phyloP scores from a whole-genome alignment of 805 yeast genomes.

The Hanseniaspora meyeri region DNA sequence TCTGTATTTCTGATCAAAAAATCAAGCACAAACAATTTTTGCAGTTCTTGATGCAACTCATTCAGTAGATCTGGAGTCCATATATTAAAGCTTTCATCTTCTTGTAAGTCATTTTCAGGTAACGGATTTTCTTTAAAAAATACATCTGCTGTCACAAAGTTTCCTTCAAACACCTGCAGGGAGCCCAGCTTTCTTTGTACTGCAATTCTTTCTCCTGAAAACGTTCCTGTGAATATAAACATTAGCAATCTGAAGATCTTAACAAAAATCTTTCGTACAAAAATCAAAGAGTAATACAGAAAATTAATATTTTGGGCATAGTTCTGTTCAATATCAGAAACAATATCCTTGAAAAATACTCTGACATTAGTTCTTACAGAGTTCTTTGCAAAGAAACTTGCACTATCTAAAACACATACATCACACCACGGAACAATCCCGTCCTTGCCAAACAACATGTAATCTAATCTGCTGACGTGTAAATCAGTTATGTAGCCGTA shows the following conservation, averaged over 20 bases:
- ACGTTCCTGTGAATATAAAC: not conserved
- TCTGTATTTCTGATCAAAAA: slow-evolving; percentile 67
- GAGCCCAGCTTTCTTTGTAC: slow-evolving; percentile 44
- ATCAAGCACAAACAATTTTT: slow-evolving; percentile 57
- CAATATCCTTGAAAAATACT: not conserved
- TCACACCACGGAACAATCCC: slow-evolving; percentile 12
- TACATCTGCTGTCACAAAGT: slow-evolving; percentile 47
- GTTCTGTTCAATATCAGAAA: not conserved
- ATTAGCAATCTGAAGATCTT: not conserved
- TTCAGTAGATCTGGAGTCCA: slow-evolving; percentile 25
- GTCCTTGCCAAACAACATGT: not conserved
- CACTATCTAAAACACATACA: slow-evolving; percentile 13
- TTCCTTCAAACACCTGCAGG: slow-evolving; percentile 49
- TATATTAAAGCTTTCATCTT: slow-evolving; percentile 12
- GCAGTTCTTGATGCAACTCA: slow-evolving; percentile 50
- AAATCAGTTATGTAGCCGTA: slow-evolving; percentile 12
- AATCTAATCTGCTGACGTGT: slow-evolving; percentile 4
- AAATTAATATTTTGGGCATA: not conserved
- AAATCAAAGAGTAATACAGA: not conserved
- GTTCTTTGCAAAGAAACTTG: slow-evolving; percentile 9
- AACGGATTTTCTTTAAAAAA: slow-evolving; percentile 47
- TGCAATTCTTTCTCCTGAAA: not conserved
- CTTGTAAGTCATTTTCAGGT: slow-evolving; percentile 30
- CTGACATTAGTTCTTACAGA: slow-evolving; percentile 1
- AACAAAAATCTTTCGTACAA: not conserved